A percentile compares a stretch with the other conserved stretches of the same genome.
These are phyloP conservation scores for Chlamydomonas reinhardtii DNA, from an alignment of 163 green algal genomes.

Conservation along the genomic window DNA sequence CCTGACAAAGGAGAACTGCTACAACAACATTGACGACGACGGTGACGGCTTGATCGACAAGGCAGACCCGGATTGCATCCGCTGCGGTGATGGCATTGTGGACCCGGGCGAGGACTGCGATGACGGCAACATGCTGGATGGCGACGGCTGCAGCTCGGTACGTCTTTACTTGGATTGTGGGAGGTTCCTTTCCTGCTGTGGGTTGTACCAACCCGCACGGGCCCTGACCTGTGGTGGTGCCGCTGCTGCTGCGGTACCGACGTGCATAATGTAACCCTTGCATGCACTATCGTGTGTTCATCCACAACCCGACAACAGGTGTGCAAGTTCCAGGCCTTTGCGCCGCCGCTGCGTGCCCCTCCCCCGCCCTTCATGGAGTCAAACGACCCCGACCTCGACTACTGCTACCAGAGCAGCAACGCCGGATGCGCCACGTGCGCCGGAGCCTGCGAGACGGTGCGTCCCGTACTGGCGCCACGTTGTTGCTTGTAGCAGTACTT, in stretches of 20 bases:
- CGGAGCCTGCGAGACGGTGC: not conserved
- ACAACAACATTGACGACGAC: not conserved
- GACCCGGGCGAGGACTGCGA: not conserved
- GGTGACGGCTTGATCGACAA: not conserved
- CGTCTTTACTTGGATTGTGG: too few species aligned
- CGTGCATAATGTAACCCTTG: too few species aligned
- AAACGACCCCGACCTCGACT: not conserved
- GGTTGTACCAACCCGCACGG: too few species aligned
- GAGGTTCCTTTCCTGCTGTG: too few species aligned
- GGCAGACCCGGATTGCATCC: not conserved
- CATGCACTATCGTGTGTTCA: too few species aligned
- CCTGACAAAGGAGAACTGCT: not conserved
- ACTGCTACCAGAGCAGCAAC: not conserved
- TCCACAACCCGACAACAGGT: too few species aligned
- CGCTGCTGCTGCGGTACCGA: too few species aligned
- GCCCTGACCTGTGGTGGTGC: too few species aligned
- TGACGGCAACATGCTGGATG: not conserved
- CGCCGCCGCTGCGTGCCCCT: too few species aligned
- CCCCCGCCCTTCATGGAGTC: not conserved
- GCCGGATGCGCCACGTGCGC: not conserved
- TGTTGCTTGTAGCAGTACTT: too few species aligned
- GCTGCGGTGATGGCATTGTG: not conserved
- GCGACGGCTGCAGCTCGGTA: not conserved
- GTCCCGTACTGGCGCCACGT: too few species aligned
- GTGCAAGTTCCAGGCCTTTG: too few species aligned